Conservation (phyloP, 1,139 yeast genomes). For the Geotrichum histeridarum region DNA sequence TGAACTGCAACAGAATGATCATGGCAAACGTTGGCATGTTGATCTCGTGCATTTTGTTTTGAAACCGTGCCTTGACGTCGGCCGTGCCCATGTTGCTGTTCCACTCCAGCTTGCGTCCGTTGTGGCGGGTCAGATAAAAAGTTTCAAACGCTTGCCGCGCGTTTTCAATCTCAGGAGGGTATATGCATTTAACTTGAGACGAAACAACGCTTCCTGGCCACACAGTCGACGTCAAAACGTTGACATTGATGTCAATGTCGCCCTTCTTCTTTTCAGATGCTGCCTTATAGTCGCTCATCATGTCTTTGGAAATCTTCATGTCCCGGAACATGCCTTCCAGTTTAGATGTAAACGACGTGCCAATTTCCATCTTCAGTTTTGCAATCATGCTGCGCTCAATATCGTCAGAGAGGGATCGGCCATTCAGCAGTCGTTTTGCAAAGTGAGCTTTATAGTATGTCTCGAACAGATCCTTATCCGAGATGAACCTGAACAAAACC, state of each 20-base stretch:
- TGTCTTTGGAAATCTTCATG: conserved; percentile 60
- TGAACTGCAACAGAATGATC: conserved; percentile 67
- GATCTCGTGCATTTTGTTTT: conserved; percentile 67
- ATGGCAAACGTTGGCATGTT: conserved; percentile 80
- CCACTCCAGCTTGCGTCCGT: conserved; percentile 76
- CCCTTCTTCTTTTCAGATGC: conserved; percentile 19
- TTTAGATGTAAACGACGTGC: conserved; percentile 72
- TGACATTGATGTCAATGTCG: conserved; percentile 44
- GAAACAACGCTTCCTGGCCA: conserved; percentile 59
- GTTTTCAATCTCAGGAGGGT: conserved; percentile 47
- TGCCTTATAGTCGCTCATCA: conserved; percentile 45
- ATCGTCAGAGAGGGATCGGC: conserved; percentile 49
- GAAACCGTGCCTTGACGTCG: conserved; percentile 51
- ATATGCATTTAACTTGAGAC: conserved; percentile 51
- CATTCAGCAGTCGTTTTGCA: conserved; percentile 71
- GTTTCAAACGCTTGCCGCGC: conserved; percentile 43
- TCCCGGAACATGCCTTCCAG: conserved; percentile 87
- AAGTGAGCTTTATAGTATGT: conserved; percentile 81
- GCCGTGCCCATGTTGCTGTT: conserved; percentile 73
- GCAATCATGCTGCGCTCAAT: conserved; percentile 67
- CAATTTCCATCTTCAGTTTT: conserved; percentile 70
- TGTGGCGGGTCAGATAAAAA: conserved; percentile 58
- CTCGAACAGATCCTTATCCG: conserved; percentile 86
- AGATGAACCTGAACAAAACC: conserved; percentile 58
- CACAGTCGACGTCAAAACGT: conserved; percentile 51